Base-by-base conservation (phyloP, 305 asterid species). In the Striga hermonthica region DNA sequence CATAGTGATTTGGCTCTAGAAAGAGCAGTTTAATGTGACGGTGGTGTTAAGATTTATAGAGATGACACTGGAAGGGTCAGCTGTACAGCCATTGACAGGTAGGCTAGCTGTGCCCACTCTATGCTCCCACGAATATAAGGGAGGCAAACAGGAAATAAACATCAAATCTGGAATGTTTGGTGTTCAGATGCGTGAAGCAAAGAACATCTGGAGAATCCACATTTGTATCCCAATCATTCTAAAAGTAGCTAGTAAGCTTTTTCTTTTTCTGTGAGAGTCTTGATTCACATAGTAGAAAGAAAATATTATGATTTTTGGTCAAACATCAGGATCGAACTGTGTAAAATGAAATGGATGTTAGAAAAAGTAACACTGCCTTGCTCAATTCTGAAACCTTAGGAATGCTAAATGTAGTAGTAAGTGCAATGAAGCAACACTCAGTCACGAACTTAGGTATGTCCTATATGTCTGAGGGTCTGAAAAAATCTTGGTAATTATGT, bases 401-500 rank as follows among this genome's bases (percentile, higher is more conserved):
- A 22, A 22, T 22, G 31, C 31, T 22, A 22, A 22, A 22, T 22
- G 31, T 22, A 22, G 31, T 22, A 22, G 31, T 22, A 22, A 22
- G 31, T 22, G 31, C 31, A 22, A 22, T 22, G 31, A 22, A 22
- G 31, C 31, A 22, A 22, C 31, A 10, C 3, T 50, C 34, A 52
- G 35, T 22, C 4, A 36, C 11, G 57, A 52, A 16, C 36, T 16
- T 52, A 52, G 57, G 57, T 35, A 52, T 7, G n/a, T 35, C 57
- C 36, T 36, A 52, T 52, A 34, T 52, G 37, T 15, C 57, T 52
- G 57, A 52, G 57, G 36, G 36, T 15, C 36, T 52, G 57, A 52
- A 36, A 9, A 50, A 50, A 50, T 5, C 0, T 14, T 7, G 9
- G 36, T 53, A n/a, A 54, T 0, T 54, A 22, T 28, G 39, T 34